Conservation (phyloP, 2,329 filamentous ascomycete species). For the Penicillium palitans region DNA sequence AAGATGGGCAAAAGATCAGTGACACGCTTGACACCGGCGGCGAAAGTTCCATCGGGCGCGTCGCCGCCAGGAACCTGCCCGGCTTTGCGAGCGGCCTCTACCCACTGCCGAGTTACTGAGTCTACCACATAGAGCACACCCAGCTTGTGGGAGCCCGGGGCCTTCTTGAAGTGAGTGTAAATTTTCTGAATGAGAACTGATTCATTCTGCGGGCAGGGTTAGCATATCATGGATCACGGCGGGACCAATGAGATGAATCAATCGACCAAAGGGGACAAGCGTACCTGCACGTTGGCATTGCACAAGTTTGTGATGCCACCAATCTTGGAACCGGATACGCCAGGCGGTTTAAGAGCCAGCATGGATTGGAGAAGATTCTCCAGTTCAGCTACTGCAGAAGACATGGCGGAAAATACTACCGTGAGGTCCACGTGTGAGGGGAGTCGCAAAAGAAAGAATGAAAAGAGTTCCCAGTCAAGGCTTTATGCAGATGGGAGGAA, state of each 20-base stretch:
- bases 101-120: slow-evolving; percentile 98
- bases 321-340: slow-evolving; percentile 92
- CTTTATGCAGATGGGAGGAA: slow-evolving; percentile 8
- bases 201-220: slow-evolving; percentile 68
- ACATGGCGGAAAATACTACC: slow-evolving; percentile 54
- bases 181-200: slow-evolving; percentile 94
- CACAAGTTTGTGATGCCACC: slow-evolving; percentile 82
- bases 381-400: slow-evolving; percentile 85
- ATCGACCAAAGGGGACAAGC: slow-evolving; percentile 22
- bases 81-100: slow-evolving; percentile 86
- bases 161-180: slow-evolving; percentile 95
- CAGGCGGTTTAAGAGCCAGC: slow-evolving; percentile 85
- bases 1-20: slow-evolving; percentile 89
- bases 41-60: slow-evolving; percentile 88
- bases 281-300: slow-evolving; percentile 85
- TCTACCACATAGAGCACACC: slow-evolving; percentile 99
- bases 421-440: neutral
- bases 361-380: slow-evolving; percentile 89
- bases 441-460: neutral
- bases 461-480: neutral
- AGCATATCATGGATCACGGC: slow-evolving; percentile 19
- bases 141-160: slow-evolving; percentile 91
- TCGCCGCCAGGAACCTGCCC: slow-evolving; percentile 78
- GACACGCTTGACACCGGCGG: slow-evolving; percentile 92
- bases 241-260: slow-evolving; percentile 2